Evolutionary conservation across 768 basidiomycete species (phyloP).

Genomic region (Cystobasidium tubakii): DNA sequence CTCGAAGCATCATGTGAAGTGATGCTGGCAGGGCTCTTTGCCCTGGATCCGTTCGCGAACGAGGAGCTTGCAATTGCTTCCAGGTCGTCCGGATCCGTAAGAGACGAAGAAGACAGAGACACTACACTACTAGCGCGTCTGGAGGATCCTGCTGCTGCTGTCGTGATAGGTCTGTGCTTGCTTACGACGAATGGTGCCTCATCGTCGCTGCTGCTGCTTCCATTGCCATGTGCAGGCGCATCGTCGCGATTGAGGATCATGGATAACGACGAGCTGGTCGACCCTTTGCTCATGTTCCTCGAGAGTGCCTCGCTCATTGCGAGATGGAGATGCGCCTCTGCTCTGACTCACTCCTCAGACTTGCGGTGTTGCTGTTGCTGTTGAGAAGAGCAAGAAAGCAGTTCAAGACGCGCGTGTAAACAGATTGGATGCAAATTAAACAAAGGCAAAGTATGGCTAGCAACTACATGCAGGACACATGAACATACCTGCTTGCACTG

Average conservation of each 20-base stretch:
- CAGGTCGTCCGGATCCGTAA: constrained; percentile 8
- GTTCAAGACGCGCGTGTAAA: too few relatives aligned
- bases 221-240: not conserved
- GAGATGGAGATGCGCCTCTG: not conserved
- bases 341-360: not conserved
- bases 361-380: too few relatives aligned
- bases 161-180: not conserved
- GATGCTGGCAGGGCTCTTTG: not conserved
- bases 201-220: not conserved
- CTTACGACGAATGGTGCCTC: not conserved
- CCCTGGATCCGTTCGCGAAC: not conserved
- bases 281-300: not conserved
- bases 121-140: constrained; percentile 1
- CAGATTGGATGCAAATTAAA: too few relatives aligned
- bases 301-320: not conserved
- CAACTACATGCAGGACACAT: too few relatives aligned
- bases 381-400: too few relatives aligned
- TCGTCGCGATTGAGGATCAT: not conserved
- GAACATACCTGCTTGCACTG: too few relatives aligned
- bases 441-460: too few relatives aligned
- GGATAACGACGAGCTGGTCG: constrained; percentile 4
- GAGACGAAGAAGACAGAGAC: not conserved
- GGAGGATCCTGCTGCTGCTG: not conserved
- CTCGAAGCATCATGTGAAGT: not conserved
- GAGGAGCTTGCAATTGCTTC: not conserved